Percentiles rank a stretch among this genome's conserved stretches.
Conservation (phyloP, 2,329 filamentous ascomycete species). For the Beauveria pseudobassiana region DNA sequence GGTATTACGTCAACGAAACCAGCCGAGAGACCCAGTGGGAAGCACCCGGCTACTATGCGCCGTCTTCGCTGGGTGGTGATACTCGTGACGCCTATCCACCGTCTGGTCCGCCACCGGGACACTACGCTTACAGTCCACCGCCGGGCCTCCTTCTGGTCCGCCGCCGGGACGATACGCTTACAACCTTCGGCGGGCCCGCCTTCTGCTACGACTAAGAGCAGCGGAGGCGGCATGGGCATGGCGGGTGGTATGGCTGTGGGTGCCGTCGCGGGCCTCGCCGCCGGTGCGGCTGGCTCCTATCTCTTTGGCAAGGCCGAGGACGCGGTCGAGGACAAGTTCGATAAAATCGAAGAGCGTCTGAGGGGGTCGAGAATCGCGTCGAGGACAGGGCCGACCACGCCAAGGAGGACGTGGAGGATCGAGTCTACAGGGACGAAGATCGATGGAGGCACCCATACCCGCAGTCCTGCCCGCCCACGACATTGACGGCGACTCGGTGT, state of each 20-base stretch:
- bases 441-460: not conserved
- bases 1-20: slow-evolving; percentile 57
- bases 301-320: slow-evolving; percentile 29
- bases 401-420: not conserved
- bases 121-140: not conserved
- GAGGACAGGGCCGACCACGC: not conserved
- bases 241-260: slow-evolving; percentile 40
- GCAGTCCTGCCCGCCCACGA: slow-evolving; percentile 18
- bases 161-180: not conserved
- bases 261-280: slow-evolving; percentile 51
- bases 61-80: slow-evolving; percentile 16
- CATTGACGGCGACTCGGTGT: slow-evolving; percentile 34
- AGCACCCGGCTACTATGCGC: slow-evolving; percentile 33
- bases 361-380: slow-evolving; percentile 10
- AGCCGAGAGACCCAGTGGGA: slow-evolving; percentile 60
- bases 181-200: not conserved
- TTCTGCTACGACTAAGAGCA: slow-evolving; percentile 27
- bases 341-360: not conserved
- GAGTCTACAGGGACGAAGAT: not conserved
- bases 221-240: slow-evolving; percentile 27
- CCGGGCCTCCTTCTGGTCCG: not conserved
- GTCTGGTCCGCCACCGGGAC: not conserved
- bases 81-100: slow-evolving; percentile 18
- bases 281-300: slow-evolving; percentile 47
- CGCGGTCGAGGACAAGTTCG: not conserved